Conservation (phyloP, 345 rosid genomes). For the Syzygium aromaticum region DNA sequence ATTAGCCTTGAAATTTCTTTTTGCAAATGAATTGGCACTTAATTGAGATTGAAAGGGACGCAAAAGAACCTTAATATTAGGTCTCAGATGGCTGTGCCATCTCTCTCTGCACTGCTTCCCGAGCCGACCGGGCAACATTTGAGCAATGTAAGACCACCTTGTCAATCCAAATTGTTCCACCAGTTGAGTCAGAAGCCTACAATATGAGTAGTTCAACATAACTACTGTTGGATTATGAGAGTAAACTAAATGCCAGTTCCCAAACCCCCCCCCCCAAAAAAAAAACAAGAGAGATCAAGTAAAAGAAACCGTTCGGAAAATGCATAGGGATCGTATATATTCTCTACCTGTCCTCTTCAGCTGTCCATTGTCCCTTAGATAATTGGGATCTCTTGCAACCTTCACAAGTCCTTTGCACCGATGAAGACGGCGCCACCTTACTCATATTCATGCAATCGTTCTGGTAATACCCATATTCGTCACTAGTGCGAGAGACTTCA, state of each 20-base stretch:
- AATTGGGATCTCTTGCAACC: conserved; percentile 43
- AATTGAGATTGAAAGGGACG: neutral
- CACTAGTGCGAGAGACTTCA: conserved; percentile 45
- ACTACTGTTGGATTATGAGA: neutral
- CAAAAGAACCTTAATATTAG: conserved; percentile 65
- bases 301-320: neutral
- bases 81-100: conserved; percentile 93
- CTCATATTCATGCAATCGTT: conserved; percentile 14
- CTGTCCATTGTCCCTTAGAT: conserved; percentile 89
- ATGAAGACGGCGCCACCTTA: conserved; percentile 9
- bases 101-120: conserved; percentile 98
- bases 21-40: neutral
- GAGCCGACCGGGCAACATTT: conserved; percentile 68
- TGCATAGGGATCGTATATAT: neutral
- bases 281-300: neutral
- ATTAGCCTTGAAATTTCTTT: neutral
- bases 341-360: conserved; percentile 65
- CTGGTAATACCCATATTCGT: conserved; percentile 13
- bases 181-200: conserved; percentile 48
- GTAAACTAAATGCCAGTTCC: neutral
- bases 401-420: conserved; percentile 24
- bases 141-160: conserved; percentile 79
- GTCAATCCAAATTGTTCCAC: conserved; percentile 62
- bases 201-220: neutral
- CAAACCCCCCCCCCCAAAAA: neutral